Evolutionary conservation across 176 grass and related monocot species (phyloP).

Genomic region (Pharus latifolius): DNA sequence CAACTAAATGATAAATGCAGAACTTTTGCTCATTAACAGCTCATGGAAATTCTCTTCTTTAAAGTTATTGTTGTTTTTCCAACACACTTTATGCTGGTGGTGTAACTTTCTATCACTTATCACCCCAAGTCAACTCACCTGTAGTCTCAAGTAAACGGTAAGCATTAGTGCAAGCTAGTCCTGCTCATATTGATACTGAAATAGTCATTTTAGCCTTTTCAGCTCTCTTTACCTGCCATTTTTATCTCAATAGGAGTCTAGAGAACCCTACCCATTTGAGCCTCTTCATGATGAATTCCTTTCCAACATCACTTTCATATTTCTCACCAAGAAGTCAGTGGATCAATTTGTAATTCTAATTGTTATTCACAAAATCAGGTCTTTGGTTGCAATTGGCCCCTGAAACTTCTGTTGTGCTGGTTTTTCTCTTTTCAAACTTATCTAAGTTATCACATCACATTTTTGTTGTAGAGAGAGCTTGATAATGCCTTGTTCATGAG

Average conservation of each 20-base stretch:
- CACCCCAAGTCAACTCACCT: slow-evolving; percentile 12
- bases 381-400: neutral
- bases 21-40: neutral
- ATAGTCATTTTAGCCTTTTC: slow-evolving; percentile 8
- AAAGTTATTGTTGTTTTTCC: neutral
- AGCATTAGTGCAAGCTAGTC: neutral
- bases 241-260: neutral
- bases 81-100: neutral
- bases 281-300: slow-evolving; percentile 4
- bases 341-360: neutral
- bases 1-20: neutral
- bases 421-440: neutral
- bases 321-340: neutral
- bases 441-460: neutral
- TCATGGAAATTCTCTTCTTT: neutral
- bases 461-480: neutral
- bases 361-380: neutral
- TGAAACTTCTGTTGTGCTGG: neutral
- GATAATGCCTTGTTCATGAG: neutral
- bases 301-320: neutral
- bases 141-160: neutral
- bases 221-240: neutral
- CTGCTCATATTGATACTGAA: slow-evolving; percentile 10
- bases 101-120: slow-evolving; percentile 2
- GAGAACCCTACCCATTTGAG: neutral